A percentile compares a stretch with the other conserved stretches of the same genome.
Conservation (phyloP, 1,139 yeast species). For the Yamadazyma taylorii region DNA sequence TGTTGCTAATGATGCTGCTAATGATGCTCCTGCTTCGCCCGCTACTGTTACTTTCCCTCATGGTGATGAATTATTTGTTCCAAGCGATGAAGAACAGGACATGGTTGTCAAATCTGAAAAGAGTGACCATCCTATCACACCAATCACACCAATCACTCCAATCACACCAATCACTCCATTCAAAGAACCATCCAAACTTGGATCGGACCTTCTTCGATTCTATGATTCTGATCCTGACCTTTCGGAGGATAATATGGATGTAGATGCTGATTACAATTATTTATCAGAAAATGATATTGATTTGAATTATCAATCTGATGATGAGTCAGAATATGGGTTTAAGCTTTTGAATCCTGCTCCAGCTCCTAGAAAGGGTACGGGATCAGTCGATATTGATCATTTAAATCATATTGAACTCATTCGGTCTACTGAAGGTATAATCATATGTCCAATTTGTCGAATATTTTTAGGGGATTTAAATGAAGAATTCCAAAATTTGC, state of each 20-base stretch:
- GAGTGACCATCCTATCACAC: too few species aligned
- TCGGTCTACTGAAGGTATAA: not conserved
- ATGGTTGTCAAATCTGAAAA: too few species aligned
- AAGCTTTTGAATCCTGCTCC: conserved; percentile 12
- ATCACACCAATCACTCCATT: too few species aligned
- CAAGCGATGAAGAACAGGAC: too few species aligned
- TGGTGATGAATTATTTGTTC: too few species aligned
- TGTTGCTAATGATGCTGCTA: too few species aligned
- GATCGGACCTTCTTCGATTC: conserved; percentile 9
- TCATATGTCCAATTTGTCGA: conserved; percentile 22
- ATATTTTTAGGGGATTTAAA: conserved; percentile 12
- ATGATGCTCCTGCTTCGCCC: too few species aligned
- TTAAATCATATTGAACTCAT: conserved; percentile 11
- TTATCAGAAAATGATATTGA: conserved; percentile 14
- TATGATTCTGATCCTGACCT: conserved; percentile 16
- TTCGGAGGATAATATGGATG: conserved; percentile 4
- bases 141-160: too few species aligned
- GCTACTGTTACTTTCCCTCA: too few species aligned
- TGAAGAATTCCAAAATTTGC: conserved; percentile 9
- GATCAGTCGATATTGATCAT: conserved; percentile 10
- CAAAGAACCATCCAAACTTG: too few species aligned
- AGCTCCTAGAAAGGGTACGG: not conserved
- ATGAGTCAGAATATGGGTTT: conserved; percentile 15
- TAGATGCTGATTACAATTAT: conserved; percentile 13
- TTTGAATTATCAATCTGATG: conserved; percentile 13